A percentile compares a stretch with the other conserved stretches of the same genome.
Conservation (phyloP, 768 basidiomycete genomes). For the Pulveroboletus sp. region DNA sequence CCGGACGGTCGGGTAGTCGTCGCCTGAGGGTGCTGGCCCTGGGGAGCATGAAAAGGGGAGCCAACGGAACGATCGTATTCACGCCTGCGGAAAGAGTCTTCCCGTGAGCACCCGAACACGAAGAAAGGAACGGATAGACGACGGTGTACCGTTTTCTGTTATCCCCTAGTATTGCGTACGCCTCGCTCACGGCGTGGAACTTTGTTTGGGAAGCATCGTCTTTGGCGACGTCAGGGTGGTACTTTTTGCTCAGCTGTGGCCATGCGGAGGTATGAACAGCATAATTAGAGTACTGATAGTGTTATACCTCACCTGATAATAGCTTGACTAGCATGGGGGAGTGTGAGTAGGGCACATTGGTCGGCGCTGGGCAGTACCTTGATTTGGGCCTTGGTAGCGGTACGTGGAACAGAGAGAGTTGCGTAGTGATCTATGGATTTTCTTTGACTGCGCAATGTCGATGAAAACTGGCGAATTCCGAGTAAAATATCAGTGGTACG, state of each 20-base stretch:
- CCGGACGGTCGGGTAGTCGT: slow-evolving; percentile 27
- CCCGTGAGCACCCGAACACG: background rate
- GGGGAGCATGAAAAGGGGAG: slow-evolving; percentile 9
- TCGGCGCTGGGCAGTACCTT: slow-evolving; percentile 18
- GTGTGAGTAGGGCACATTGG: slow-evolving; percentile 1
- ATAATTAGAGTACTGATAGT: background rate
- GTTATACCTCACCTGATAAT: slow-evolving; percentile 25
- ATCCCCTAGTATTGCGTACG: slow-evolving; percentile 44
- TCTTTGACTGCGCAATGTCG: slow-evolving; percentile 5
- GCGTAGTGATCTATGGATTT: slow-evolving; percentile 28
- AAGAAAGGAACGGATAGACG: too few relatives aligned
- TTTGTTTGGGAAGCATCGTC: slow-evolving; percentile 38
- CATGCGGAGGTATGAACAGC: background rate
- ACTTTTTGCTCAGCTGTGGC: slow-evolving; percentile 44
- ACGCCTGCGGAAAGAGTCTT: slow-evolving; percentile 19
- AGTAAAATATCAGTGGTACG: background rate
- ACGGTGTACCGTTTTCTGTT: slow-evolving; percentile 41
- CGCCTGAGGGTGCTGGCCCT: slow-evolving; percentile 26
- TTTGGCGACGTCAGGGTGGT: slow-evolving; percentile 44
- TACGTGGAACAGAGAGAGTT: slow-evolving; percentile 22
- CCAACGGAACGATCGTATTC: slow-evolving; percentile 29
- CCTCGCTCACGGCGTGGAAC: slow-evolving; percentile 47
- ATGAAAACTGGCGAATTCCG: slow-evolving; percentile 19
- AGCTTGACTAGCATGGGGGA: slow-evolving; percentile 19
- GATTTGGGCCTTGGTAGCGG: slow-evolving; percentile 32